Percentiles rank a stretch among this genome's conserved stretches.
These are phyloP conservation scores for Ceratobasidium sp. DNA, from an alignment of 1,284 basidiomycete genomes.

Conservation along the genomic window DNA sequence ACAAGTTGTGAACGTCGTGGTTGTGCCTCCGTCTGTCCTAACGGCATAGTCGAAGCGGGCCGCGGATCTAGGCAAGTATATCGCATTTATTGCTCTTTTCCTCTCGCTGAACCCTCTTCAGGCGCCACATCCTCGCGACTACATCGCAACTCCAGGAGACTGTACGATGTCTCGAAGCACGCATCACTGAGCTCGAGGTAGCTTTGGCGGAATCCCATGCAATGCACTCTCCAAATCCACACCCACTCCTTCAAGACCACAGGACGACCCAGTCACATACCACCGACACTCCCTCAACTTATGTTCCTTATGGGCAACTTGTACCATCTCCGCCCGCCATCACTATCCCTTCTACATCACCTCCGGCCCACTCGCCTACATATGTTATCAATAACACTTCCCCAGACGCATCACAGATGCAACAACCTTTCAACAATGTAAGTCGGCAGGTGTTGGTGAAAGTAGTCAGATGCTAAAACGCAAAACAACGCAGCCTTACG, in stretches of 20 bases:
- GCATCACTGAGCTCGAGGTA: constrained; percentile 23
- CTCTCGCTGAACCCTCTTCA: not conserved
- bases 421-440: constrained; percentile 27
- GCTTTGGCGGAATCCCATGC: constrained; percentile 33
- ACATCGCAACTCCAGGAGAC: constrained; percentile 42
- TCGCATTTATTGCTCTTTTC: not conserved
- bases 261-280: constrained; percentile 23
- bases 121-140: constrained; percentile 37
- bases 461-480: constrained; percentile 5
- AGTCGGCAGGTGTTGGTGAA: not conserved
- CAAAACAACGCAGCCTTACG: constrained; percentile 19
- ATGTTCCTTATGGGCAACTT: constrained; percentile 36
- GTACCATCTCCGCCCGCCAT: constrained; percentile 35
- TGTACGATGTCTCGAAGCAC: constrained; percentile 32
- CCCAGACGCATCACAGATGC: constrained; percentile 19
- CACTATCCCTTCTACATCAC: constrained; percentile 45
- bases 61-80: constrained; percentile 30
- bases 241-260: constrained; percentile 43
- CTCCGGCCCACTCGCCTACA: constrained; percentile 37
- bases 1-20: constrained; percentile 43
- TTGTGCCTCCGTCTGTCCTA: constrained; percentile 39
- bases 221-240: constrained; percentile 26
- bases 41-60: constrained; percentile 40
- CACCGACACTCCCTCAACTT: constrained; percentile 31
- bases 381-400: not conserved